A percentile compares a stretch with the other conserved stretches of the same genome.
phyloP scores from a whole-genome alignment of 257 asterid species.

The Petunia secreta region DNA sequence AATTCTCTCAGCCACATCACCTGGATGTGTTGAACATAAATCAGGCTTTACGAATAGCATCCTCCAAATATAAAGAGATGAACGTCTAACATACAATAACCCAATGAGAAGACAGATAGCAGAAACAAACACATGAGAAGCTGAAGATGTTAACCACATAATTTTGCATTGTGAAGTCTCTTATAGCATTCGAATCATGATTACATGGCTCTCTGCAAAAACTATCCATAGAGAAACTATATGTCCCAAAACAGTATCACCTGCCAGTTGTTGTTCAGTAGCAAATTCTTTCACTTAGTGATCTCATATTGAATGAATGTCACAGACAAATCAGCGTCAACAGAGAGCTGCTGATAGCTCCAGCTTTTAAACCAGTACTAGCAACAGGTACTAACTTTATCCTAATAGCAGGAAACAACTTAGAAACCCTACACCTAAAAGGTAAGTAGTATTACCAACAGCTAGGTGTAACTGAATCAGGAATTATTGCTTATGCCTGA shows the following conservation, averaged over 20 bases:
- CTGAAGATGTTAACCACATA: too few species aligned
- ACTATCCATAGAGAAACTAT: neutral
- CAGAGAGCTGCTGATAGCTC: neutral
- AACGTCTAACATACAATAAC: neutral
- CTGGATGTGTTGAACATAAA: conserved; percentile 43
- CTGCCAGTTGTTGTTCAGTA: neutral
- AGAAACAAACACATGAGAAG: neutral
- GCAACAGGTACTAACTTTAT: neutral
- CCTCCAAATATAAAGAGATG: neutral
- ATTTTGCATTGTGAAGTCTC: too few species aligned
- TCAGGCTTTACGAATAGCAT: neutral
- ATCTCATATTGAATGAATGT: conserved; percentile 13
- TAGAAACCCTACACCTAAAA: neutral
- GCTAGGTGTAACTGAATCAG: neutral
- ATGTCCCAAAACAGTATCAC: neutral
- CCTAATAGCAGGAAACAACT: conserved; percentile 17
- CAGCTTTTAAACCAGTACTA: neutral
- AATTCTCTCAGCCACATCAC: conserved; percentile 84
- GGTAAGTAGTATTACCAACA: conserved; percentile 14
- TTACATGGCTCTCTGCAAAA: conserved; percentile 10
- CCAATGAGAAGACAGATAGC: neutral
- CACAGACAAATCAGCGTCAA: neutral
- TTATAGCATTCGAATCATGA: neutral
- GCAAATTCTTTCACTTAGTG: neutral
- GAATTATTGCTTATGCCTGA: conserved; percentile 16